Evolutionary conservation across 495 filamentous ascomycete genomes (phyloP), one percentile per base, ranked within the genome.

Genomic region (Xylaria flabelliformis): DNA sequence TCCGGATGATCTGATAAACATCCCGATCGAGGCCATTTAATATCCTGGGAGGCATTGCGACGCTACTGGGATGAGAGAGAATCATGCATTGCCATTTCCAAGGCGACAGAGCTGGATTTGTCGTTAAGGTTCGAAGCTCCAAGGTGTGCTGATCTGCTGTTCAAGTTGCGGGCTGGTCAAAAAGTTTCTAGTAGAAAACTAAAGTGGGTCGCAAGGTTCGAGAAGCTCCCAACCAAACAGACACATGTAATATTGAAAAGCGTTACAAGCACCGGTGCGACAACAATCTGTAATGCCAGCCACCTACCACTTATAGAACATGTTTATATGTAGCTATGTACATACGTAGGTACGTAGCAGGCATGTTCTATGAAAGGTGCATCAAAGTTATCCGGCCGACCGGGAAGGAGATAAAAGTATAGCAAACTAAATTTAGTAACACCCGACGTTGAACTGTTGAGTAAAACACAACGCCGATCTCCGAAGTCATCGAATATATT

Each of bases 1-100:
- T 94, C 73, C 87, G 85, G 72, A 94, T 89, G 66, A 94, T 83
- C 79, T 93, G 91, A 78, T 93, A 93, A 79, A 95, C 76, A 44
- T 82, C 80, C 29, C 80, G 76, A 69, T 84, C 82, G 34, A 84
- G 70, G 53, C 81, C 80, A 34, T 78, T 72, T 12, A 79, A 71
- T 9, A 74, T 39, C 65, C 67, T 74, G 8, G 77, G 48, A 8
- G 76, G 68, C 77, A 79, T 79, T 61, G 10, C 29, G 44, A 10
- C 26, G 50, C 26, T 53, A 26, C 50, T 53, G 21, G 9, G 50
- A 53, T 53, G 50, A 26, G 50, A 13, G 50, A 51, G 13, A 26
- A 26, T 26, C 24, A 53, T 26, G 50, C 50, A 53, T 53, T 26
- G n/a, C 26, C 9, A 26, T 10, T 21, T 13, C 24, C 10, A 26